These are phyloP conservation scores for Iris macrosiphon DNA, from an alignment of 106 monocot genomes.

Conservation along the genomic window DNA sequence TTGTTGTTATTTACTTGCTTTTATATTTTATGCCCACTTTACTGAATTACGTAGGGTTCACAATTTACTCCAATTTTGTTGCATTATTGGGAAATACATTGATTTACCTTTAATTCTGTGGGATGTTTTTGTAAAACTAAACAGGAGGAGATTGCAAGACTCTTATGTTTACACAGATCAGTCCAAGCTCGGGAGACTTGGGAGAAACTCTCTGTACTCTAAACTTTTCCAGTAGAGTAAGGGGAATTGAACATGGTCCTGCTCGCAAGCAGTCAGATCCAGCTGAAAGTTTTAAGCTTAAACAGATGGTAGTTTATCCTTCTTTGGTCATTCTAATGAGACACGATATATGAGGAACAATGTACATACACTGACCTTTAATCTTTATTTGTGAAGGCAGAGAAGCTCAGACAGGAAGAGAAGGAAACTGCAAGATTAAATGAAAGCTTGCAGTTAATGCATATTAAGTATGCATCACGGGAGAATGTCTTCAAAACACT, in stretches of 20 bases:
- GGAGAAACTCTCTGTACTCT: conserved; percentile 89
- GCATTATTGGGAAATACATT: too few species aligned
- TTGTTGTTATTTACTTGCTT: too few species aligned
- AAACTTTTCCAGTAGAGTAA: conserved; percentile 81
- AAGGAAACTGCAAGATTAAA: conserved; percentile 67
- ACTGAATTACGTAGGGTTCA: too few species aligned
- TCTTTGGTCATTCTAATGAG: too few species aligned
- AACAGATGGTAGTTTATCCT: conserved; percentile 92
- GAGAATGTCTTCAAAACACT: conserved; percentile 75
- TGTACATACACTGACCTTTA: too few species aligned
- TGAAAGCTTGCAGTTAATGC: conserved; percentile 76
- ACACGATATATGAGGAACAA: too few species aligned
- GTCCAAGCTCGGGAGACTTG: conserved; percentile 75
- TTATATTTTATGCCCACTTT: too few species aligned
- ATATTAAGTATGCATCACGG: conserved; percentile 67
- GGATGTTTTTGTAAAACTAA: conserved; percentile 4
- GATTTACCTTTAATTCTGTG: too few species aligned
- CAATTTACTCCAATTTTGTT: too few species aligned
- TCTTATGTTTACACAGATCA: conserved; percentile 93
- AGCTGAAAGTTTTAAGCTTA: conserved; percentile 70
- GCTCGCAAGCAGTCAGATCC: conserved; percentile 72
- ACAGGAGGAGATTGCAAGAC: conserved; percentile 98
- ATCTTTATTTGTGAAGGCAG: conserved; percentile 45
- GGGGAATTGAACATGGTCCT: conserved; percentile 81
- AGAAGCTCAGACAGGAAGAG: conserved; percentile 75